Evolutionary conservation across 129 eudicot species (phyloP), one percentile per base, ranked within the genome.

Genomic region (Lonicera japonica): DNA sequence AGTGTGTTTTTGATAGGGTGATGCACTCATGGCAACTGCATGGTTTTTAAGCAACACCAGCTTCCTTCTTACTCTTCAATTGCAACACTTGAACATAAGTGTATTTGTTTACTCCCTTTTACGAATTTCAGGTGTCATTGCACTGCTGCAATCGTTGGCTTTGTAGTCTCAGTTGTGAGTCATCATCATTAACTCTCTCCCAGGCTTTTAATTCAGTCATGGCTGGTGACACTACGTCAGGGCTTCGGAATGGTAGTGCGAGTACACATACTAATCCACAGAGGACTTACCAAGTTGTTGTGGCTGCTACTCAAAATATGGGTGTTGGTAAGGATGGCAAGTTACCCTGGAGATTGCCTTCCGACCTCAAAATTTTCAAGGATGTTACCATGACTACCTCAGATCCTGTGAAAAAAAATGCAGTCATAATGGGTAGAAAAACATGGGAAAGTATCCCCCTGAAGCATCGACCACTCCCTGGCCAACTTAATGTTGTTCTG

Each of bases 311-410:
- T 19, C 75, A 60, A 12, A 73, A 72, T 2, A 79, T 87, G 95
- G 97, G 97, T 23, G 86, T 90, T 50, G 50, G 50, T 10, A 43
- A 43, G 50, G 16, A 43, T 10, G 50, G 50, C 8, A 43, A 43
- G 13, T 70, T 87, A 54, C 95, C 98, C 5, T 91, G 98, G 98
- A 84, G 60, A 41, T 76, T 91, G 70, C 98, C 98, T 25, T 78
- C 96, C 10, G 98, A 91, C 71, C 80, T 91, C 7, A 87, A 84
- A n/a, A 84, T 75, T 64, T 91, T 87, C 75, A 84, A 84, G 73
- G 90, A 91, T 65, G 62, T 91, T 43, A 87, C 98, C 24, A 21
- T 66, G 55, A 73, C 65, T 14, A 84, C 98, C 40, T 62, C 83
- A 13, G 90, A 84, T 71, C 80, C 95, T 39, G 61, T 40, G 19